Conservation (phyloP, 371 early-diverging fungal genomes). For the Parasitella parasitica region DNA sequence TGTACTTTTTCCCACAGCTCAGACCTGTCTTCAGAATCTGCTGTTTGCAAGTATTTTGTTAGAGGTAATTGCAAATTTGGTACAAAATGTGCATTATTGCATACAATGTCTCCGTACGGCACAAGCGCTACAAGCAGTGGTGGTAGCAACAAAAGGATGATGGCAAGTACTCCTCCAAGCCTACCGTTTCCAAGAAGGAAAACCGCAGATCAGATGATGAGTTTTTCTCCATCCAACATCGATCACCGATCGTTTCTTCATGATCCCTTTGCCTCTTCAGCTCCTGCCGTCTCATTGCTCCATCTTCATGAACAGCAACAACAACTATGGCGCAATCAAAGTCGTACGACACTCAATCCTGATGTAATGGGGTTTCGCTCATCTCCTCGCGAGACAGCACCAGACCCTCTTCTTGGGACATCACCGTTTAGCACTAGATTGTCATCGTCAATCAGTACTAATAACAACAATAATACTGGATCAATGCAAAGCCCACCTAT, state of each 20-base stretch:
- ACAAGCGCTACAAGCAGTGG: background rate
- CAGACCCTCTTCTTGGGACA: constrained; percentile 2
- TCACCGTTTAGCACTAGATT: background rate
- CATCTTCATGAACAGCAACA: constrained; percentile 3
- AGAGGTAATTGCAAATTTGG: constrained; percentile 86
- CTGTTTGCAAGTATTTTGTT: constrained; percentile 74
- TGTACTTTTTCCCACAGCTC: constrained; percentile 77
- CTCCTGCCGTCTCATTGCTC: constrained; percentile 24
- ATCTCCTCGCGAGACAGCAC: constrained; percentile 22
- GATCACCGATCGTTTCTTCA: constrained; percentile 15
- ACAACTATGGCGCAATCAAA: constrained; percentile 13
- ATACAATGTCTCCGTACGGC: constrained; percentile 36
- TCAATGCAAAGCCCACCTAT: background rate
- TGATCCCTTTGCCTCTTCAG: constrained; percentile 22
- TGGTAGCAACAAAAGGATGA: background rate
- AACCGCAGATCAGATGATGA: constrained; percentile 12
- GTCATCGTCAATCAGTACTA: background rate
- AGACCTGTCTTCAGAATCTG: constrained; percentile 56
- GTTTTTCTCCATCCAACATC: background rate
- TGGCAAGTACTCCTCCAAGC: background rate
- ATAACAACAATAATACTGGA: background rate
- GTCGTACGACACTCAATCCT: constrained; percentile 1
- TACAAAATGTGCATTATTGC: constrained; percentile 72
- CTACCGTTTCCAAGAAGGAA: constrained; percentile 9
- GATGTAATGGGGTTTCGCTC: constrained; percentile 24